Evolutionary conservation across 1,284 basidiomycete genomes (phyloP).

Genomic region (Boletellus sp.): DNA sequence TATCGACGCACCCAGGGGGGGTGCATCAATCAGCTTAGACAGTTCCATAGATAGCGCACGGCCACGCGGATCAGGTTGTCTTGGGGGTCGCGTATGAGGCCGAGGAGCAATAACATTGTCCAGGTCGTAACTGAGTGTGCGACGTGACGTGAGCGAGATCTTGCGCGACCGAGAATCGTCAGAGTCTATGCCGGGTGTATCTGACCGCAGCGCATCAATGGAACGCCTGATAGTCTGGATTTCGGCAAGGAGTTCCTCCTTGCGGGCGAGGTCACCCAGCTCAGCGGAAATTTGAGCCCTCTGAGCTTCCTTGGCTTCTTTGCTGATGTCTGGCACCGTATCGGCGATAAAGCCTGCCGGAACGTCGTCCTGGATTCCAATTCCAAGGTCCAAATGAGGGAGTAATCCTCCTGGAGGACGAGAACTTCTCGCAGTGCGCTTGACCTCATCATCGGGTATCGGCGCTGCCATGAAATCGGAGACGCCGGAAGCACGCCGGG

Average conservation of each 20-base stretch:
- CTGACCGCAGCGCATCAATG: conserved; percentile 67
- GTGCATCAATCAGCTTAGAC: conserved; percentile 42
- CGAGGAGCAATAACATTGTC: conserved; percentile 46
- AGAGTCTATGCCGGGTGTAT: conserved; percentile 57
- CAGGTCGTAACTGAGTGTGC: conserved; percentile 62
- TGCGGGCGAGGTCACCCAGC: conserved; percentile 57
- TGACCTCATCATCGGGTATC: conserved; percentile 53
- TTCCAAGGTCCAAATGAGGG: conserved; percentile 70
- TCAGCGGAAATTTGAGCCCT: conserved; percentile 42
- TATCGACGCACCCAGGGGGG: conserved; percentile 49
- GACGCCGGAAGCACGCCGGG: conserved; percentile 58
- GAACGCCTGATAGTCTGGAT: conserved; percentile 75
- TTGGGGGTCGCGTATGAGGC: conserved; percentile 62
- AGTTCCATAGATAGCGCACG: conserved; percentile 69
- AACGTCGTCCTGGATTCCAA: conserved; percentile 67
- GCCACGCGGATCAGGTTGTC: conserved; percentile 60
- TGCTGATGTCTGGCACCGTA: conserved; percentile 20
- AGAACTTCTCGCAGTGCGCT: conserved; percentile 44
- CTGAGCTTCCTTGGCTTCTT: conserved; percentile 38
- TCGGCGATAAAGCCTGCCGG: conserved; percentile 61
- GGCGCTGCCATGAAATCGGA: conserved; percentile 70
- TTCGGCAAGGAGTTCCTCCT: conserved; percentile 67
- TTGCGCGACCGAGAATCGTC: conserved; percentile 54
- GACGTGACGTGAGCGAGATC: conserved; percentile 62
- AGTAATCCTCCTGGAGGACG: conserved; percentile 54